Evolutionary conservation across 1,139 yeast species (phyloP), one percentile per base, ranked within the genome.

Genomic region (Pichia sp.): DNA sequence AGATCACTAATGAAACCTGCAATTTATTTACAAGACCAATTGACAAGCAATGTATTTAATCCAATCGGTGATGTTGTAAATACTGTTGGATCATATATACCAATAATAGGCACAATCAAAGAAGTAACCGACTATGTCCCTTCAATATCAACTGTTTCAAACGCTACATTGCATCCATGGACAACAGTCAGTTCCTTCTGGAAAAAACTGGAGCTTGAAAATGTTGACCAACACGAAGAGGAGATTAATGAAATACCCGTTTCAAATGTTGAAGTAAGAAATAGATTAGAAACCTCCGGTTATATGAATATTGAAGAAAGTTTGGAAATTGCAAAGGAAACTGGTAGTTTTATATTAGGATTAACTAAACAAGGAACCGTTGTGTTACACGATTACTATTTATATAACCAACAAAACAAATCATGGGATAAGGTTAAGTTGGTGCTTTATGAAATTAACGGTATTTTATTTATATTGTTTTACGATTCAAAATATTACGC

Each of bases 401-500:
- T 60, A 35, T 47, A 48, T 43, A 22, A 20, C n/a, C 42, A 30
- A 4, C 18, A 16, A 3, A 38, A 37, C 9, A 34, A 32, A 1
- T 30, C 45, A 12, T 29, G 45, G 26, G 43, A 41, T 9, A 37
- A 22, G 12, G 48, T 45, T 15, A 53, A 55, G 15, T 32, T 57
- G 12, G 49, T 63, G 5, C 46, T 62, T 2, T 63, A 64, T 42
- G 66, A 63, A 51, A 50, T 56, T 4, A 59, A 59, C 44, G 65
- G 66, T 13, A 56, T 60, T 12, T 35, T 62, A 35, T 60, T 62
- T 38, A 44, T 53, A 0, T 26, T 61, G 15, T 25, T 61, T 4
- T 57, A 41, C 30, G 43, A 56, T 16, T 35, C 54, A 3, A 49
- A 43, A 22, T 13, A 12, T 20, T 7, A 20, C 7, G 16, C 12